Evolutionary conservation across 495 filamentous ascomycete genomes (phyloP).

Genomic region (Paragyromitra xinjiangensis): DNA sequence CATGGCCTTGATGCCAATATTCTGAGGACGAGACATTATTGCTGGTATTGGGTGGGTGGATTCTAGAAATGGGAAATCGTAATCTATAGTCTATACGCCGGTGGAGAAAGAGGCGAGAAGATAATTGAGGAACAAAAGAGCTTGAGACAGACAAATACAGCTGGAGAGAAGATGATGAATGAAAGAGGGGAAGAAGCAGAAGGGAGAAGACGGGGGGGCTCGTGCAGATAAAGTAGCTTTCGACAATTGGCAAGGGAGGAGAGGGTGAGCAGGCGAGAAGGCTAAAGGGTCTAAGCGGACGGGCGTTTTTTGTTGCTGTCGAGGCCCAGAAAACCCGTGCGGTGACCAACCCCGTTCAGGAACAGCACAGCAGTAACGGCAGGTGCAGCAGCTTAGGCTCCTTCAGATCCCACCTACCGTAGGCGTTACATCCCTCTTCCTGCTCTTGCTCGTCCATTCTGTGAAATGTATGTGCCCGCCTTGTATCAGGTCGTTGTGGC

Average conservation of each 20-base stretch:
- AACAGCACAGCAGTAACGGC: slow-evolving; percentile 44
- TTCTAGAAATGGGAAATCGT: slow-evolving; percentile 33
- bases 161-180: slow-evolving; percentile 14
- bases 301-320: slow-evolving; percentile 45
- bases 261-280: slow-evolving; percentile 31
- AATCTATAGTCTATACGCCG: slow-evolving; percentile 47
- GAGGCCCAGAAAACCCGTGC: slow-evolving; percentile 31
- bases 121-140: slow-evolving; percentile 21
- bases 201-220: slow-evolving; percentile 35
- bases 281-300: slow-evolving; percentile 50
- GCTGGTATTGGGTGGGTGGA: slow-evolving; percentile 25
- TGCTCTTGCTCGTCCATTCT: neutral
- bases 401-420: neutral
- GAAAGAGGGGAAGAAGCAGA: slow-evolving; percentile 25
- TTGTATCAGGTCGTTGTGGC: slow-evolving; percentile 10
- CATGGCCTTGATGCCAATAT: slow-evolving; percentile 99
- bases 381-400: slow-evolving; percentile 29
- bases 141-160: slow-evolving; percentile 19
- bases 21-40: slow-evolving; percentile 90
- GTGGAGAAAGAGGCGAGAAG: slow-evolving; percentile 6
- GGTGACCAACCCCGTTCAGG: slow-evolving; percentile 47
- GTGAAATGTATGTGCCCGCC: neutral
- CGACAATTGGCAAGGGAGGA: slow-evolving; percentile 5
- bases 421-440: neutral
- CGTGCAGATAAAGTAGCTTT: slow-evolving; percentile 50